These are phyloP conservation scores for Metschnikowia dekortorum DNA, from an alignment of 805 yeast species.

Conservation along the genomic window DNA sequence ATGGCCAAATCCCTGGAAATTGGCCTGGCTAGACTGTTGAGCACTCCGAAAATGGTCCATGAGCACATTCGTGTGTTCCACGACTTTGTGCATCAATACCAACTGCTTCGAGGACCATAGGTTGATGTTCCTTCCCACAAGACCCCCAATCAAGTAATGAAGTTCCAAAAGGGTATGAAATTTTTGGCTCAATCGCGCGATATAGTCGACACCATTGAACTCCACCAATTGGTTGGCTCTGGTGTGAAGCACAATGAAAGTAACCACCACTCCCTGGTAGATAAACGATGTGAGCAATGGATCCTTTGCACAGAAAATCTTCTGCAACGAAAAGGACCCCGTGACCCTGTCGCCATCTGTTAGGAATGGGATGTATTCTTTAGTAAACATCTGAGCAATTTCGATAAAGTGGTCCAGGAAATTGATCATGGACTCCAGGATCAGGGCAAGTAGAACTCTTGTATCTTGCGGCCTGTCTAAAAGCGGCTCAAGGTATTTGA, in stretches of 20 bases:
- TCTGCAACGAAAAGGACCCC: conserved; percentile 22
- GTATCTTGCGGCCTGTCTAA: conserved; percentile 37
- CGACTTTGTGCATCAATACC: conserved; percentile 28
- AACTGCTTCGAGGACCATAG: conserved; percentile 36
- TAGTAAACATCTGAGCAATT: conserved; percentile 12
- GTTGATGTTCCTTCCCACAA: conserved; percentile 15
- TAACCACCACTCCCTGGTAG: conserved; percentile 49
- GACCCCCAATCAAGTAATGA: conserved; percentile 21
- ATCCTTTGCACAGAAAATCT: conserved; percentile 34
- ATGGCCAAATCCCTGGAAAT: conserved; percentile 10
- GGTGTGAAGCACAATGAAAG: conserved; percentile 45
- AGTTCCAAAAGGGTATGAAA: conserved; percentile 21
- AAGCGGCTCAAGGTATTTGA: conserved; percentile 50
- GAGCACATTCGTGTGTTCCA: conserved; percentile 25
- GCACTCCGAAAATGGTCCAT: conserved; percentile 5
- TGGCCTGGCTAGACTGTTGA: neutral
- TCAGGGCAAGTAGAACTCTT: conserved; percentile 28
- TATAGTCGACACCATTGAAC: conserved; percentile 17
- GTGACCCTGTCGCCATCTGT: conserved; percentile 6
- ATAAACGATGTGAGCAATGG: conserved; percentile 48
- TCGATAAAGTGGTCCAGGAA: conserved; percentile 22
- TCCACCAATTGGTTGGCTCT: conserved; percentile 33
- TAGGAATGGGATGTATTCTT: conserved; percentile 9
- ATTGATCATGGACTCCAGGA: conserved; percentile 28
- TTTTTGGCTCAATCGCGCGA: conserved; percentile 20